A percentile compares a stretch with the other conserved stretches of the same genome.
These are phyloP conservation scores for Cutaneotrichosporon cutaneum DNA, from an alignment of 1,284 basidiomycete species.

Conservation along the genomic window DNA sequence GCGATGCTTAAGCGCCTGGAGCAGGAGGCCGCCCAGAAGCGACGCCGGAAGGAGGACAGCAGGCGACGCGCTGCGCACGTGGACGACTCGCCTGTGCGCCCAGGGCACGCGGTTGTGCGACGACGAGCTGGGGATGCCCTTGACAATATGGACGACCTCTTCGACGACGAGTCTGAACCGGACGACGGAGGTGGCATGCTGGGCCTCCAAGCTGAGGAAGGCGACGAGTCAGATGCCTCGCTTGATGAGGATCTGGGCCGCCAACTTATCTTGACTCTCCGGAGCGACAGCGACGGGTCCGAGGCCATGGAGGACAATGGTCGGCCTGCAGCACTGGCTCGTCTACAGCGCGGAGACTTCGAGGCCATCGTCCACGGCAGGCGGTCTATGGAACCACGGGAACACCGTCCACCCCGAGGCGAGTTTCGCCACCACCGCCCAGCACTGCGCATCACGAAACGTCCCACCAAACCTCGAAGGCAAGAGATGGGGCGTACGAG, in stretches of 20 bases:
- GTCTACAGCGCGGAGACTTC: conserved; percentile 46
- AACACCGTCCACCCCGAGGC: neutral
- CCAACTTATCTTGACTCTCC: conserved; percentile 23
- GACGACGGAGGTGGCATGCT: neutral
- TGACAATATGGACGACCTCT: conserved; percentile 27
- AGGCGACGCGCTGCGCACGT: conserved; percentile 7
- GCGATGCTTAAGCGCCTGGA: conserved; percentile 41
- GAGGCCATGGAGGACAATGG: conserved; percentile 42
- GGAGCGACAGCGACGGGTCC: conserved; percentile 22
- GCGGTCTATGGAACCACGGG: neutral
- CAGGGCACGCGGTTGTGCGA: conserved; percentile 40
- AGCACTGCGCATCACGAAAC: conserved; percentile 28
- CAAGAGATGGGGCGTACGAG: neutral
- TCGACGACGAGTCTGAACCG: conserved; percentile 14
- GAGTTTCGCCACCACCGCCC: conserved; percentile 25
- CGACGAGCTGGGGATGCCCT: conserved; percentile 22
- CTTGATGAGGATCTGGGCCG: conserved; percentile 7
- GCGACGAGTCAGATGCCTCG: conserved; percentile 11
- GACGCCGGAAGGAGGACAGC: neutral
- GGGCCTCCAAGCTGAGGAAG: conserved; percentile 14
- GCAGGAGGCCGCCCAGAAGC: neutral
- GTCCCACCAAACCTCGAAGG: conserved; percentile 3
- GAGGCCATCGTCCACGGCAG: conserved; percentile 39
- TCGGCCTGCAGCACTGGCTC: conserved; percentile 31
- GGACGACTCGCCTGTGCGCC: conserved; percentile 31